phyloP scores from a whole-genome alignment of 2,329 filamentous ascomycete genomes.

The Lasiodiplodia sp. region DNA sequence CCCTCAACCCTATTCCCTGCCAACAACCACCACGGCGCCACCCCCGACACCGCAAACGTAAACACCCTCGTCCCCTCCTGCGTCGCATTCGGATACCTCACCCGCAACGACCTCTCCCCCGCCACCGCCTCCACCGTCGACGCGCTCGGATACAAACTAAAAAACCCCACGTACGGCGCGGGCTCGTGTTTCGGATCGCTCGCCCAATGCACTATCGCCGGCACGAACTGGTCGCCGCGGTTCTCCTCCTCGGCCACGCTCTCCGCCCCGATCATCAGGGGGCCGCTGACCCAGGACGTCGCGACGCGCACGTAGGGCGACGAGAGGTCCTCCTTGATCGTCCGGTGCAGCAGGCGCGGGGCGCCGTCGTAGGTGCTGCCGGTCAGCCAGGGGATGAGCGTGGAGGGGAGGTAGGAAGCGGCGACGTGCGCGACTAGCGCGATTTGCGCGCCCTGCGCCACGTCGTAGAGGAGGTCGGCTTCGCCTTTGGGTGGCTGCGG shows the following conservation, averaged over 20 bases:
- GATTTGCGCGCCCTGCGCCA: conserved; percentile 51
- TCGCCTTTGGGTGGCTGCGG: conserved; percentile 50
- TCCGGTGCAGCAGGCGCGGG: neutral
- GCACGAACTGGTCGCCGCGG: conserved; percentile 44
- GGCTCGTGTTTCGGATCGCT: conserved; percentile 49
- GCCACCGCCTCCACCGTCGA: conserved; percentile 53
- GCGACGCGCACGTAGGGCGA: conserved; percentile 42
- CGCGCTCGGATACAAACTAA: conserved; percentile 53
- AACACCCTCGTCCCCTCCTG: neutral
- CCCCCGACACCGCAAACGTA: neutral
- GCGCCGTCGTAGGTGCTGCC: neutral
- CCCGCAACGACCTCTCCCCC: conserved; percentile 31
- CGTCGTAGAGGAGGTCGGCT: conserved; percentile 51
- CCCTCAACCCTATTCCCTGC: neutral
- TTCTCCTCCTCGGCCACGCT: conserved; percentile 47
- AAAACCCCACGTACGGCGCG: conserved; percentile 50
- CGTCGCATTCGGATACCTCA: neutral
- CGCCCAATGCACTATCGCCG: conserved; percentile 57
- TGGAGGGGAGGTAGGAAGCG: neutral
- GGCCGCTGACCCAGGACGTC: conserved; percentile 53
- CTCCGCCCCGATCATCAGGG: conserved; percentile 54
- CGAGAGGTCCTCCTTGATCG: neutral
- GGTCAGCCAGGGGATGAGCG: neutral
- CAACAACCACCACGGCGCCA: neutral
- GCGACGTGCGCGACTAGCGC: conserved; percentile 51